Percentiles rank a stretch among this genome's conserved stretches.
Evolutionary conservation across 306 rosid genomes (phyloP).

Genomic region (Datisca glomerata): DNA sequence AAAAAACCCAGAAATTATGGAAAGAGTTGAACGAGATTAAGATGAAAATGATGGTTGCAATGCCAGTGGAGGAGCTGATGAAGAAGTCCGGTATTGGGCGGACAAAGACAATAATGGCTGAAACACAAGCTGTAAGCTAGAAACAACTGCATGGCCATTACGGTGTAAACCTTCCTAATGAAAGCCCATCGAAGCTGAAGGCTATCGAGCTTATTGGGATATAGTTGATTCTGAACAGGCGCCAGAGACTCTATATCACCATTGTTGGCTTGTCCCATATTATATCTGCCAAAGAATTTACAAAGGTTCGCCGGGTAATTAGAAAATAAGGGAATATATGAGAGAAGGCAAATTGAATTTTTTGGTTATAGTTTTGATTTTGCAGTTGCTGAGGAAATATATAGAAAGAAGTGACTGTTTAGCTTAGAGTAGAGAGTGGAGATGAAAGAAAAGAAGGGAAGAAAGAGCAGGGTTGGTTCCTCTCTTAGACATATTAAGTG

Average conservation of each 20-base stretch:
- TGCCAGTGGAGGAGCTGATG: constrained; percentile 2
- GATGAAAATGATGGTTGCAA: constrained; percentile 2
- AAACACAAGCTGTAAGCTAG: constrained; percentile 17
- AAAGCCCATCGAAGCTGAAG: constrained; percentile 29
- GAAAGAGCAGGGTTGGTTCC: too few relatives aligned
- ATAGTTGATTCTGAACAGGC: constrained; percentile 3
- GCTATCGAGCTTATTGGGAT: constrained; percentile 16
- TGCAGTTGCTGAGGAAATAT: too few relatives aligned
- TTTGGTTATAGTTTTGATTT: too few relatives aligned
- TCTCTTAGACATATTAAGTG: too few relatives aligned
- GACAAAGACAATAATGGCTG: constrained; percentile 9
- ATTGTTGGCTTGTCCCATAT: constrained; percentile 1
- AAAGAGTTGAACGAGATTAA: neutral
- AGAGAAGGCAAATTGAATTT: too few relatives aligned
- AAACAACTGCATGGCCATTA: constrained; percentile 21
- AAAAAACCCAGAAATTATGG: neutral
- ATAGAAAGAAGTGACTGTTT: too few relatives aligned
- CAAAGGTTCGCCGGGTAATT: too few relatives aligned
- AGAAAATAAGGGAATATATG: too few relatives aligned
- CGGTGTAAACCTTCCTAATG: constrained; percentile 26
- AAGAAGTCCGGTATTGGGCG: constrained; percentile 12
- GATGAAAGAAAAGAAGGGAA: too few relatives aligned
- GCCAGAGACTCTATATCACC: constrained; percentile 12
- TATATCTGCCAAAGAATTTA: too few relatives aligned
- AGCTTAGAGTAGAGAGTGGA: too few relatives aligned